A percentile compares a stretch with the other conserved stretches of the same genome.
Conservation (phyloP, 768 basidiomycete species). For the Hypholoma fasciculare region DNA sequence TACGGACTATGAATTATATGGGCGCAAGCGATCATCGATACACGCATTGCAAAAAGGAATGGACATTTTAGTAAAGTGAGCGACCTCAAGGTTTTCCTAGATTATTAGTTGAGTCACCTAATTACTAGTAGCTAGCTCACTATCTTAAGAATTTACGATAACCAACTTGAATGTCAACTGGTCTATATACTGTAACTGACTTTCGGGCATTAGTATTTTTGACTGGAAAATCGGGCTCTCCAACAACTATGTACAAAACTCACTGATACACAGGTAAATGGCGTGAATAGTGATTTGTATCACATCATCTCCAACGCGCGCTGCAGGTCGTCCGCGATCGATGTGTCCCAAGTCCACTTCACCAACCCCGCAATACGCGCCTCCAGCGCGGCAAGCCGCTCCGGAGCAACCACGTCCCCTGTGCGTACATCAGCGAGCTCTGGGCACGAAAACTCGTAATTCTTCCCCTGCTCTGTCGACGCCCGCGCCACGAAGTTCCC, state of each 20-base stretch:
- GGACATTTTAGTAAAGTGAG: too few relatives aligned
- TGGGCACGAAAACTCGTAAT: conserved; percentile 4
- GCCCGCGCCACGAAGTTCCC: conserved; percentile 8
- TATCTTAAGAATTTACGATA: too few relatives aligned
- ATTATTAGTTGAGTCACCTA: too few relatives aligned
- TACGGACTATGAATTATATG: too few relatives aligned
- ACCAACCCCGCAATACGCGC: not conserved
- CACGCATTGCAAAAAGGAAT: too few relatives aligned
- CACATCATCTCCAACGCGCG: conserved; percentile 8
- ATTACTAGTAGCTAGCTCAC: too few relatives aligned
- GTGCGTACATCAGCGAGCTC: conserved; percentile 13
- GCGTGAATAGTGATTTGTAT: not conserved
- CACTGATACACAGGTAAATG: not conserved
- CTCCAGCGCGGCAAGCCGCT: conserved; percentile 1
- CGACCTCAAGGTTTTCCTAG: too few relatives aligned
- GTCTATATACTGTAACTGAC: too few relatives aligned
- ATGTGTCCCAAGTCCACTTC: conserved; percentile 8
- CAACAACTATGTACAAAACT: too few relatives aligned
- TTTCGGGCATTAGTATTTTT: not conserved
- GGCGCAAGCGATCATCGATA: too few relatives aligned
- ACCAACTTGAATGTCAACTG: too few relatives aligned
- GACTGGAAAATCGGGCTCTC: too few relatives aligned
- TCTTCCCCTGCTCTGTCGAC: conserved; percentile 5
- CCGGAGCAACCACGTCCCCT: conserved; percentile 5
- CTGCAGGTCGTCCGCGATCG: conserved; percentile 8